Conservation (phyloP, 495 filamentous ascomycete genomes). For the Penicillium daleae region DNA sequence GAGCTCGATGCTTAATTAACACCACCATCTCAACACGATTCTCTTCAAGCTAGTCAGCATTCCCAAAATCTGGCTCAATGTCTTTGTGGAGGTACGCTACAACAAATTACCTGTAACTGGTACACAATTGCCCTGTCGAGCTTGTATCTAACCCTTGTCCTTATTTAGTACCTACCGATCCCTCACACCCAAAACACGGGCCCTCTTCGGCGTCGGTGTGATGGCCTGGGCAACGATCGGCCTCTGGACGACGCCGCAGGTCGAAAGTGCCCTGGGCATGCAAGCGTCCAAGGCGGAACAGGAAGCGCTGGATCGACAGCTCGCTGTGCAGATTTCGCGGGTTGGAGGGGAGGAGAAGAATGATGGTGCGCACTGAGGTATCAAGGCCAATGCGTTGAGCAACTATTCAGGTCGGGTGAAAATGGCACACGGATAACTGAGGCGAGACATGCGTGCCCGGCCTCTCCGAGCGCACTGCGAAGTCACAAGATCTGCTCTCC, state of each 20-base stretch:
- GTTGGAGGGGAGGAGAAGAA: constrained; percentile 33
- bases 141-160: constrained; percentile 14
- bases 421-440: neutral
- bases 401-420: too few relatives aligned
- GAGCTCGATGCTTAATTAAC: constrained; percentile 8
- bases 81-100: constrained; percentile 44
- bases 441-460: neutral
- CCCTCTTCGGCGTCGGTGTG: constrained; percentile 65
- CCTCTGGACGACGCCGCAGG: constrained; percentile 59
- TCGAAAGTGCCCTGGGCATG: constrained; percentile 65
- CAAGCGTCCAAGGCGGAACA: constrained; percentile 64
- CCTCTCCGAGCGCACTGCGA: neutral
- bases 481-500: neutral
- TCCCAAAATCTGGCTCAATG: constrained; percentile 27
- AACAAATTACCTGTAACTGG: neutral
- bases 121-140: neutral
- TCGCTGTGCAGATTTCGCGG: constrained; percentile 51
- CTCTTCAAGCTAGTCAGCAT: neutral
- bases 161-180: constrained; percentile 59
- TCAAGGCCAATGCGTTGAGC: too few relatives aligned
- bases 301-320: constrained; percentile 53
- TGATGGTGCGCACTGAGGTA: constrained; percentile 14
- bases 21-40: neutral
- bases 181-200: constrained; percentile 63
- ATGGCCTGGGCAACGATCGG: constrained; percentile 68